Conservation (phyloP, 805 yeast genomes). For the Metschnikowia lochheadii region DNA sequence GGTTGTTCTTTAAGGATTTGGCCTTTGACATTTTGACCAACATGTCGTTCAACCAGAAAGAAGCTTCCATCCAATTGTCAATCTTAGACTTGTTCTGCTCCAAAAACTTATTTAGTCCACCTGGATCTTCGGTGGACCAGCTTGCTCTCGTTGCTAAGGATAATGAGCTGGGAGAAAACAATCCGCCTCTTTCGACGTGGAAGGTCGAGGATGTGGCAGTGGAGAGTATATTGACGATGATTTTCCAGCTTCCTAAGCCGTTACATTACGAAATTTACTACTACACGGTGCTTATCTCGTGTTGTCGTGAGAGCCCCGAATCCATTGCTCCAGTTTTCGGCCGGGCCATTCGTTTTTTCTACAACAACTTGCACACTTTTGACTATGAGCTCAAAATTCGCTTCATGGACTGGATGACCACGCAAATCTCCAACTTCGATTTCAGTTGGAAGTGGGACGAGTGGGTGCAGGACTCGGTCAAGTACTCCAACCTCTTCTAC, state of each 20-base stretch:
- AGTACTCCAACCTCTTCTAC: conserved; percentile 42
- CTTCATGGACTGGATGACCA: conserved; percentile 85
- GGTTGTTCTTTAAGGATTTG: conserved; percentile 67
- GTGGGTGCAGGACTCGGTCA: conserved; percentile 66
- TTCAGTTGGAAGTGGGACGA: conserved; percentile 98
- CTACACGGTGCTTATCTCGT: conserved; percentile 78
- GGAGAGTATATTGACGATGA: conserved; percentile 73
- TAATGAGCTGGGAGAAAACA: conserved; percentile 38
- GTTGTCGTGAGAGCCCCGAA: conserved; percentile 68
- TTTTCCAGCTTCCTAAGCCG: conserved; percentile 69
- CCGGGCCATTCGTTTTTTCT: conserved; percentile 77
- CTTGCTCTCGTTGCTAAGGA: conserved; percentile 41
- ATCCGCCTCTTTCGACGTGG: conserved; percentile 62
- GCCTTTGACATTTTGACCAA: conserved; percentile 70
- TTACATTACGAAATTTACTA: conserved; percentile 72
- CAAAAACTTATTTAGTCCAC: conserved; percentile 45
- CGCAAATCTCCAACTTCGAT: conserved; percentile 88
- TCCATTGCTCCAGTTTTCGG: conserved; percentile 94
- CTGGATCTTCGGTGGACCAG: conserved; percentile 77
- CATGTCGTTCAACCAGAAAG: conserved; percentile 84
- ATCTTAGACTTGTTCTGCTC: conserved; percentile 70
- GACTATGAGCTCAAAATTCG: conserved; percentile 72
- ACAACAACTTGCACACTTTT: conserved; percentile 56
- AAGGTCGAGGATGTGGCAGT: conserved; percentile 88
- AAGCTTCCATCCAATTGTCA: conserved; percentile 78